Conservation (phyloP, 257 asterid species). For the Solanum chilense region DNA sequence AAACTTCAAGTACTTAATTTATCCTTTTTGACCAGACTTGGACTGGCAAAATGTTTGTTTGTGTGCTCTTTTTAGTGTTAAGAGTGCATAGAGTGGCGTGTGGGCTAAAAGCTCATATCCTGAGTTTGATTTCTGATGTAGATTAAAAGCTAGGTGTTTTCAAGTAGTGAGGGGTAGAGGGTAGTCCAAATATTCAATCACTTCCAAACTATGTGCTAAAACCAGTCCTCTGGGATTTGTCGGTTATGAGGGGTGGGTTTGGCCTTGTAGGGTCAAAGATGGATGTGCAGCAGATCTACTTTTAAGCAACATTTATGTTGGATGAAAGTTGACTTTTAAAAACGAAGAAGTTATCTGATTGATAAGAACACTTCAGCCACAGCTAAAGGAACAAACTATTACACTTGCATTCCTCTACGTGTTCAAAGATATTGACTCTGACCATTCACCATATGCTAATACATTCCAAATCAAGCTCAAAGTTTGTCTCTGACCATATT, state of each 20-base stretch:
- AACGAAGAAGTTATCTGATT: not conserved
- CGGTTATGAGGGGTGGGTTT: not conserved
- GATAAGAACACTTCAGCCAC: not conserved
- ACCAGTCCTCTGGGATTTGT: not conserved
- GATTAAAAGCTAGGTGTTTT: not conserved
- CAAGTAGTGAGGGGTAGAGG: not conserved
- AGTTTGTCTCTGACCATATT: not conserved
- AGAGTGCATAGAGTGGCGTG: not conserved
- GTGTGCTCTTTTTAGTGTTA: not conserved
- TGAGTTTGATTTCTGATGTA: not conserved
- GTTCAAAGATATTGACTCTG: not conserved
- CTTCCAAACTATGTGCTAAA: not conserved
- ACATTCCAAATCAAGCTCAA: not conserved
- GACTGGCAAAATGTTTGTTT: not conserved
- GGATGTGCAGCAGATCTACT: not conserved
- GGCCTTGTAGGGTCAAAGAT: not conserved
- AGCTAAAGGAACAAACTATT: not conserved
- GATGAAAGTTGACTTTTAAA: not conserved
- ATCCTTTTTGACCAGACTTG: not conserved
- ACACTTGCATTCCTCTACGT: not conserved
- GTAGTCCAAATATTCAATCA: not conserved
- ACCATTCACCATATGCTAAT: not conserved
- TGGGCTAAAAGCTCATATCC: not conserved
- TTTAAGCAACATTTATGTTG: not conserved
- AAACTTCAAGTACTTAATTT: not conserved